phyloP scores from a whole-genome alignment of 148 eudicot genomes.

The Rhododendron ovatum region DNA sequence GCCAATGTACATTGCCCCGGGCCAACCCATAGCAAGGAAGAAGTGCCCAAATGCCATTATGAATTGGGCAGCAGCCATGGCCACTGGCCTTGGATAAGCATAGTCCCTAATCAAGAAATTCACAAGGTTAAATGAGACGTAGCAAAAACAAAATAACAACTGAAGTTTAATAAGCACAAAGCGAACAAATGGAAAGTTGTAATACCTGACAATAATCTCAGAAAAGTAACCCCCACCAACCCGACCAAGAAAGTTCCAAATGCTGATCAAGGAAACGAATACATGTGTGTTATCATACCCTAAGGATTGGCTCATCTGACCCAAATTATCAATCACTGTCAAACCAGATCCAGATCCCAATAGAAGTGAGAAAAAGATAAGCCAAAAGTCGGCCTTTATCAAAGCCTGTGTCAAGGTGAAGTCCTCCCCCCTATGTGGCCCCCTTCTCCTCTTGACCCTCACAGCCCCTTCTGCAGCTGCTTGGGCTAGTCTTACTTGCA shows the following conservation, averaged over 20 bases:
- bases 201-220: constrained; percentile 78
- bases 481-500: constrained; percentile 71
- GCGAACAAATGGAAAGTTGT: neutral
- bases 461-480: constrained; percentile 96
- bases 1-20: constrained; percentile 80
- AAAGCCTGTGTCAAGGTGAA: constrained; percentile 79
- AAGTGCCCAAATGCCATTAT: constrained; percentile 83
- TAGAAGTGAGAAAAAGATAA: constrained; percentile 71
- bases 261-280: constrained; percentile 95
- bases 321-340: constrained; percentile 93
- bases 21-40: constrained; percentile 80
- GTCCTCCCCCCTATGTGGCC: constrained; percentile 92
- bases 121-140: neutral
- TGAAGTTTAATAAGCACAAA: neutral
- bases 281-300: constrained; percentile 76
- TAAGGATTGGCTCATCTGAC: constrained; percentile 92
- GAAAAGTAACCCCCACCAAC: constrained; percentile 96
- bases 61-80: constrained; percentile 72
- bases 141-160: neutral
- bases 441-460: constrained; percentile 72
- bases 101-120: constrained; percentile 50
- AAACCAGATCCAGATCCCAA: constrained; percentile 95
- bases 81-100: constrained; percentile 82
- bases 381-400: constrained; percentile 95
- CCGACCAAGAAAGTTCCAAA: constrained; percentile 97